These are phyloP conservation scores for Cystobasidiaceae sp. DNA, from an alignment of 1,284 basidiomycete species.

Conservation along the genomic window DNA sequence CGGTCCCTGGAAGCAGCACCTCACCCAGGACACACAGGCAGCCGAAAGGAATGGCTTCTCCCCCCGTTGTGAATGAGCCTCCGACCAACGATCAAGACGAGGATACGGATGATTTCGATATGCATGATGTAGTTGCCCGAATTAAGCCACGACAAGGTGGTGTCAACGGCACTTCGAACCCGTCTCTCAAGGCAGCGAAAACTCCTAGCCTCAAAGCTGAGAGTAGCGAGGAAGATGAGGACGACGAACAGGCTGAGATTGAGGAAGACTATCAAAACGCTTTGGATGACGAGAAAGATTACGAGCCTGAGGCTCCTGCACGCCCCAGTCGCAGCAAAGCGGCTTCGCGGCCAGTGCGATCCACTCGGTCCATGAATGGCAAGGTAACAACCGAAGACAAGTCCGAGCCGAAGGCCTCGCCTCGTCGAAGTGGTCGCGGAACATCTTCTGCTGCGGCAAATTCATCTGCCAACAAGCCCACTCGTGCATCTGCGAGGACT, in stretches of 20 bases:
- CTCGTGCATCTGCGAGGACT: too few species aligned
- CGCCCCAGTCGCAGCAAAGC: too few species aligned
- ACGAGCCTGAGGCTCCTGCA: too few species aligned
- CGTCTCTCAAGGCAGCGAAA: neutral
- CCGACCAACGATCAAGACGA: neutral
- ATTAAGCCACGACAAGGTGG: neutral
- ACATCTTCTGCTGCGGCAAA: too few species aligned
- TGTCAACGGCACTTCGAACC: neutral
- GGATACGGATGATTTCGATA: neutral
- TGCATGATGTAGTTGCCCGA: neutral
- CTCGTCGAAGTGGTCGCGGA: too few species aligned
- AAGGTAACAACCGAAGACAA: too few species aligned
- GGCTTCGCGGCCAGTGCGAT: too few species aligned
- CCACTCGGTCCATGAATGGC: too few species aligned
- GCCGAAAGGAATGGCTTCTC: neutral
- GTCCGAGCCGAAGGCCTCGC: too few species aligned
- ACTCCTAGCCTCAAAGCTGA: neutral
- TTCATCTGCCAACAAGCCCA: too few species aligned
- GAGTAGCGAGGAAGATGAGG: neutral
- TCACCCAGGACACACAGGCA: neutral
- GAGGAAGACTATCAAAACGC: slow-evolving; percentile 17
- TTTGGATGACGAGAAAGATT: too few species aligned
- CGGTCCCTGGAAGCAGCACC: neutral
- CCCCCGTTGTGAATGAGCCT: too few species aligned
- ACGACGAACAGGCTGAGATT: neutral